Base-by-base conservation (phyloP, 306 rosid species). In the Cicer arietinum region DNA sequence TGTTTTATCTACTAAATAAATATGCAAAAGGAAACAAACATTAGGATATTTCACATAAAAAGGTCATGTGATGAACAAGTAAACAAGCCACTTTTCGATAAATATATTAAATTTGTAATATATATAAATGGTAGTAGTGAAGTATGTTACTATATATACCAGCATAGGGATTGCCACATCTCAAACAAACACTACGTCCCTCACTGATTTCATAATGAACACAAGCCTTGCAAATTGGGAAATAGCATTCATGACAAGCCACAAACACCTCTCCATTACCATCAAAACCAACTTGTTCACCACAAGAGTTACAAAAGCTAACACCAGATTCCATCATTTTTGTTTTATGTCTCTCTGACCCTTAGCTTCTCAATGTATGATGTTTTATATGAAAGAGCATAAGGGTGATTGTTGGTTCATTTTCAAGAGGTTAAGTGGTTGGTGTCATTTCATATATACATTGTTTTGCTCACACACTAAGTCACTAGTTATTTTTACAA, bases 221-320 rank as follows among this genome's bases (percentile, higher is more conserved):
- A 43, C 99, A 94, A 75, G 94, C 79, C 80, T 84, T 94, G 79
- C 99, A 94, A 73, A 94, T 80, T 10, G 95, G 96, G 76, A 85
- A 90, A 71, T 79, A 84, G 66, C 99, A 94, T 17, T 83, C 92
- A 56, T 90, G 96, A 75, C 99, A 94, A 43, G 91, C 96, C 82
- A 92, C 90, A 71, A 94, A 92, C 58, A 83, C 81, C 62, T 94
- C 92, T 4, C 92, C 96, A 82, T 87, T 90, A 73, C 87, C 89
- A 79, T 89, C 89, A 79, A 80, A 4, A 14, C 92, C 96, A 7
- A 93, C 85, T 75, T 83, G 89, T 52, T 89, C 97, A 73, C 99
- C 97, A 45, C 99, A 94, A 35, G 89, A 85, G 77, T 83, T 84
- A 91, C 99, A 94, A 11, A 82, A 40, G 47, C 88, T 96, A 84